Evolutionary conservation across 129 eudicot genomes (phyloP).

Genomic region (Cynara cardunculus): DNA sequence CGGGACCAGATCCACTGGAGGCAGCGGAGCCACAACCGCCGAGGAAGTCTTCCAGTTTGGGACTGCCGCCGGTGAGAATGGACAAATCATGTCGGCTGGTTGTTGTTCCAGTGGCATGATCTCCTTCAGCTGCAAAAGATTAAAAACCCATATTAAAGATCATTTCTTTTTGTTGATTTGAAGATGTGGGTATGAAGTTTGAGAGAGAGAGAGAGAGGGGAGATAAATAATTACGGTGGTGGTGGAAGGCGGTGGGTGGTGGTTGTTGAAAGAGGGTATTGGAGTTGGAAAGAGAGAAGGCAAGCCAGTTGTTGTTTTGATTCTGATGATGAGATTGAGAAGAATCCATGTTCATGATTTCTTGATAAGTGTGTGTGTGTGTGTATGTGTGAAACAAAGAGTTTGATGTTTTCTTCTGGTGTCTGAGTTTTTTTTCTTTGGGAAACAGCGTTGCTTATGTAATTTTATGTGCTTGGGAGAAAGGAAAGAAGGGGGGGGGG

Average conservation of each 20-base stretch:
- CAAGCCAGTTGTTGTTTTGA: conserved; percentile 54
- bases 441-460: conserved; percentile 45
- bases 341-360: conserved; percentile 46
- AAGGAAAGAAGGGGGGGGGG: neutral
- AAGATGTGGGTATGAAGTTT: neutral
- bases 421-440: conserved; percentile 35
- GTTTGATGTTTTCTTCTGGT: conserved; percentile 14
- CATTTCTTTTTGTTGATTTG: neutral
- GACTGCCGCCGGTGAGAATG: conserved; percentile 35
- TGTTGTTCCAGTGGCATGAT: conserved; percentile 2
- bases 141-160: neutral
- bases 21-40: conserved; percentile 39
- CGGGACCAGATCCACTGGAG: conserved; percentile 17
- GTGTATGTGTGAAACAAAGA: conserved; percentile 16
- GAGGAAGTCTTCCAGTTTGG: conserved; percentile 79
- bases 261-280: neutral
- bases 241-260: conserved; percentile 19
- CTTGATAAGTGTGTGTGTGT: conserved; percentile 15
- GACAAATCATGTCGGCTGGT: conserved; percentile 16
- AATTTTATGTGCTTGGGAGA: conserved; percentile 15
- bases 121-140: conserved; percentile 20
- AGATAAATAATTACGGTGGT: conserved; percentile 8
- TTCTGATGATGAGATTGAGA: conserved; percentile 34
- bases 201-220: neutral
- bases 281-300: conserved; percentile 75